Evolutionary conservation across 2,329 filamentous ascomycete genomes (phyloP).

Genomic region (Parascedosporium putredinis): DNA sequence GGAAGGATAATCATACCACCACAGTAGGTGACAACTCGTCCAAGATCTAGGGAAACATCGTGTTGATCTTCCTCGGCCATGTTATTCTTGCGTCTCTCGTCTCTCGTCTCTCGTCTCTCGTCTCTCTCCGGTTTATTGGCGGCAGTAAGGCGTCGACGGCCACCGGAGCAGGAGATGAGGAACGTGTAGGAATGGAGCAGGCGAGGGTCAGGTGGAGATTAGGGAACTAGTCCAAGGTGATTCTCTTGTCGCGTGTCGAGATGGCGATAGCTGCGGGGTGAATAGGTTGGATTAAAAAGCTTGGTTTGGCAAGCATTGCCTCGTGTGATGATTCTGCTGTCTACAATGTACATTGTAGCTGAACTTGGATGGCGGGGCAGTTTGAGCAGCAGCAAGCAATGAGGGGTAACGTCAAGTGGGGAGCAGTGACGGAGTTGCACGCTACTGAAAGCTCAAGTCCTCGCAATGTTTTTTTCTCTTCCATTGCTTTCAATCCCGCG

Average conservation of each 20-base stretch:
- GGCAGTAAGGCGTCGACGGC: too few relatives aligned
- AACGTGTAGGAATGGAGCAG: not conserved
- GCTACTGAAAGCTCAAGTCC: too few relatives aligned
- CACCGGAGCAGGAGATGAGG: too few relatives aligned
- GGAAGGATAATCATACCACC: too few relatives aligned
- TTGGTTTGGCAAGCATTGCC: not conserved
- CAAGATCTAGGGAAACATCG: slow-evolving; percentile 33
- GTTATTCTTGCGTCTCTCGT: not conserved
- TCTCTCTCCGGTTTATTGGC: too few relatives aligned
- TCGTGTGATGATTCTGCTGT: too few relatives aligned
- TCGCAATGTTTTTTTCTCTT: too few relatives aligned
- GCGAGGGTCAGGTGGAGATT: not conserved
- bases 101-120: too few relatives aligned
- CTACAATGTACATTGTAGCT: not conserved
- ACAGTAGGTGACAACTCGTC: slow-evolving; percentile 45
- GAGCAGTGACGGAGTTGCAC: too few relatives aligned
- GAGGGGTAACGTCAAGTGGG: slow-evolving; percentile 8
- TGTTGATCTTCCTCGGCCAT: slow-evolving; percentile 46
- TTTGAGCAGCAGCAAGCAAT: not conserved
- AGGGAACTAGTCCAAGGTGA: not conserved
- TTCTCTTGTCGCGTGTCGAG: not conserved
- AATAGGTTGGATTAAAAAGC: too few relatives aligned
- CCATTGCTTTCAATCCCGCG: too few relatives aligned
- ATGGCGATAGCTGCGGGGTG: too few relatives aligned
- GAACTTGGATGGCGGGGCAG: slow-evolving; percentile 4